Evolutionary conservation across 345 rosid genomes (phyloP).

Genomic region (Toxicodendron radicans): DNA sequence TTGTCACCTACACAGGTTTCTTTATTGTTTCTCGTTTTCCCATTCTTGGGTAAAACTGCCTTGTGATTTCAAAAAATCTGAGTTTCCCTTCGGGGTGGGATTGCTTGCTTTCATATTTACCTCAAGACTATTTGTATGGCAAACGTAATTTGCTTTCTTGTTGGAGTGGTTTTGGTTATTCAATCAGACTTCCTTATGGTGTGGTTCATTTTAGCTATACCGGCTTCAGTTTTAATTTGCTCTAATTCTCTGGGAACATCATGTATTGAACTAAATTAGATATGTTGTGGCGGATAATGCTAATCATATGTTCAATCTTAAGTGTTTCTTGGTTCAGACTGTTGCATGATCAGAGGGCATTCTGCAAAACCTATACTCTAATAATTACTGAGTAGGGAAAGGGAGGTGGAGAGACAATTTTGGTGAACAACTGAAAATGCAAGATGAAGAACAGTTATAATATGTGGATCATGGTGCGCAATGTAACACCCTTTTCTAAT

Average conservation of each 20-base stretch:
- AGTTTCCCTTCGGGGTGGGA: background rate
- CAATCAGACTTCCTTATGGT: conserved; percentile 1
- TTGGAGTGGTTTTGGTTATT: conserved; percentile 6
- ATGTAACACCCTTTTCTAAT: no score
- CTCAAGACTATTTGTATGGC: conserved; percentile 3
- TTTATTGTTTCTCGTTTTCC: background rate
- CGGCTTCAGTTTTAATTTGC: background rate
- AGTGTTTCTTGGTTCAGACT: no score
- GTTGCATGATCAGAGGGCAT: no score
- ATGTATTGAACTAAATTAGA: background rate
- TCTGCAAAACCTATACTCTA: no score
- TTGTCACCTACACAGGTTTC: background rate
- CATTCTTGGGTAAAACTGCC: background rate
- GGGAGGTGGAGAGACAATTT: no score
- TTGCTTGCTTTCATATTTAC: background rate
- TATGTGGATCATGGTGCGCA: no score
- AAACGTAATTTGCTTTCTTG: background rate
- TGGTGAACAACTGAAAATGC: no score
- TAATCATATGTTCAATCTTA: no score
- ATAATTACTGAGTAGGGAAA: no score
- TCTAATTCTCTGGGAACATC: background rate
- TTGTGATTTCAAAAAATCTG: background rate
- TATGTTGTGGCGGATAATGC: no score
- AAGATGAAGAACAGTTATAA: no score
- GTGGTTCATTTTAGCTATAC: background rate